A percentile compares a stretch with the other conserved stretches of the same genome.
Evolutionary conservation across 768 basidiomycete species (phyloP).

Genomic region (Naematelia aurantialba): DNA sequence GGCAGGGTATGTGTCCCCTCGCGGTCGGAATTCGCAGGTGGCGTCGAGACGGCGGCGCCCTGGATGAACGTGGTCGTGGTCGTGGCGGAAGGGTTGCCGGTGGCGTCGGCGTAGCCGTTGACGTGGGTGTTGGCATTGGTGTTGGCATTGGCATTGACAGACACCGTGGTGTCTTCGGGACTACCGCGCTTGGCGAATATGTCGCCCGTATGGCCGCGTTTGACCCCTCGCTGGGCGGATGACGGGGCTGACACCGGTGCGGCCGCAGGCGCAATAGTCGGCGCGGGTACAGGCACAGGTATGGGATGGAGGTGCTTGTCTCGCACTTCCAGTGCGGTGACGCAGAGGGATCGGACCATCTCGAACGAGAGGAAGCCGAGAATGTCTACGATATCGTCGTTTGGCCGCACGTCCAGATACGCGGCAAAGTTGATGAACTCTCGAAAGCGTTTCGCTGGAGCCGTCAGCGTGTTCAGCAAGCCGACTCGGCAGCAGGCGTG

Average conservation of each 20-base stretch:
- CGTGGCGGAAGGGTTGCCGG: no score
- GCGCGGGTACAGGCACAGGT: neutral
- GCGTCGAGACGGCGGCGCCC: no score
- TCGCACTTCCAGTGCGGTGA: conserved; percentile 73
- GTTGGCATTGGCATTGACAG: neutral
- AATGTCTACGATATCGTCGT: conserved; percentile 92
- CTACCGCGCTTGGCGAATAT: neutral
- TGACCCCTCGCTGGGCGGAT: neutral
- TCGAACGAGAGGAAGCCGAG: conserved; percentile 97
- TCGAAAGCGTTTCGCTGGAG: conserved; percentile 83
- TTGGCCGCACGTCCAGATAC: conserved; percentile 80
- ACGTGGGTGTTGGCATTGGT: neutral
- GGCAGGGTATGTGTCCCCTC: neutral
- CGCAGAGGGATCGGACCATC: conserved; percentile 88
- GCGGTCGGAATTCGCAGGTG: no score
- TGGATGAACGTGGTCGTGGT: no score
- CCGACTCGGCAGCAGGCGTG: neutral
- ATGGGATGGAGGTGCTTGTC: conserved; percentile 25
- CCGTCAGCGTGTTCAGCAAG: neutral
- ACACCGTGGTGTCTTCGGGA: neutral
- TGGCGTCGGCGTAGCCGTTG: no score
- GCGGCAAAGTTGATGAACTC: conserved; percentile 87
- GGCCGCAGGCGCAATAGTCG: no score
- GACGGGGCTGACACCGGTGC: neutral
- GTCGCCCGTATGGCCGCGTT: neutral